Percentiles rank a stretch among this genome's conserved stretches.
Evolutionary conservation across 805 yeast genomes (phyloP).

Genomic region (Ascoidea asiatica): DNA sequence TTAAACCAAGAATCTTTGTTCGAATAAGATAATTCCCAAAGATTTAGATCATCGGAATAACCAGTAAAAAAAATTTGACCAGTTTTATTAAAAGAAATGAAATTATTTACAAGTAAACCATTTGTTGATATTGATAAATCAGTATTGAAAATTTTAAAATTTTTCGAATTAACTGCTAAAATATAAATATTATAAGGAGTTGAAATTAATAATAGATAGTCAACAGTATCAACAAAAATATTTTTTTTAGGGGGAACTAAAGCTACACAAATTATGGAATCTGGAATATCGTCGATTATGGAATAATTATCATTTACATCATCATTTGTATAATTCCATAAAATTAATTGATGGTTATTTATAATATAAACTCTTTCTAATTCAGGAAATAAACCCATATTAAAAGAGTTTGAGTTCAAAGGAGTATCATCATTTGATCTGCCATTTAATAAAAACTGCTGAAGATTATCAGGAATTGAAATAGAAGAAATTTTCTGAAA

Average conservation of each 20-base stretch:
- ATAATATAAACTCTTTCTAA: conserved; percentile 78
- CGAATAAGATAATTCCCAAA: conserved; percentile 82
- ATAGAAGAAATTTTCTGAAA: conserved; percentile 59
- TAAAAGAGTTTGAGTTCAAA: no score
- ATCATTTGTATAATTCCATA: conserved; percentile 67
- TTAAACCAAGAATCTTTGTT: conserved; percentile 79
- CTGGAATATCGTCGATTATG: conserved; percentile 70
- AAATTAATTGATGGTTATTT: conserved; percentile 62
- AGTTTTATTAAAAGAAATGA: conserved; percentile 44
- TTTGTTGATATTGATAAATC: conserved; percentile 68
- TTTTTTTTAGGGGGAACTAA: conserved; percentile 72
- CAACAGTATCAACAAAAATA: conserved; percentile 69
- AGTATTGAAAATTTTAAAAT: conserved; percentile 56
- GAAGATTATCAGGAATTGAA: conserved; percentile 57
- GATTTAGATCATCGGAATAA: conserved; percentile 57
- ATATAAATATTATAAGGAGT: conserved; percentile 72
- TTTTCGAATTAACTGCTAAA: conserved; percentile 42
- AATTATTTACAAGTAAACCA: conserved; percentile 59
- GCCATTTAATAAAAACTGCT: conserved; percentile 37
- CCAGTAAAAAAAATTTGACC: conserved; percentile 81
- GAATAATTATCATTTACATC: conserved; percentile 41
- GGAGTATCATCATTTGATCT: conserved; percentile 49
- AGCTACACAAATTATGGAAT: conserved; percentile 63
- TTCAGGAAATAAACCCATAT: conserved; percentile 75
- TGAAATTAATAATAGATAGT: conserved; percentile 58